These are phyloP conservation scores for Ogataea ramenticola DNA, from an alignment of 805 yeast genomes.

Conservation along the genomic window DNA sequence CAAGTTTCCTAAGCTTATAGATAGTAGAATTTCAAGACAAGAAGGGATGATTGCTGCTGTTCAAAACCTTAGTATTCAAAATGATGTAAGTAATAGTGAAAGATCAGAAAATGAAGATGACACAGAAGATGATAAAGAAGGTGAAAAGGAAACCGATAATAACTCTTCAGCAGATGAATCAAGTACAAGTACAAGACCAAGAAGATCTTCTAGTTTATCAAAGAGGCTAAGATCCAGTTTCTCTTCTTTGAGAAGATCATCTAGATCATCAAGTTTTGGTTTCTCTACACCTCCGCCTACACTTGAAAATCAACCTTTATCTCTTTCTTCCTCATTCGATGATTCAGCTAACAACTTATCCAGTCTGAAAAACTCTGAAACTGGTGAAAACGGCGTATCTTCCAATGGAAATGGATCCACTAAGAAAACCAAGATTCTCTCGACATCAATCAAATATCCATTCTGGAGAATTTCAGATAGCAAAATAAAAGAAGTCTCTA, in stretches of 20 bases:
- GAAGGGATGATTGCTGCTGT: slow-evolving; percentile 3
- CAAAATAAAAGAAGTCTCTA: slow-evolving; percentile 52
- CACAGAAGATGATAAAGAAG: background rate
- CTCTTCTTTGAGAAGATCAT: background rate
- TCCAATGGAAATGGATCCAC: too few relatives aligned
- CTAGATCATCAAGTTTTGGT: background rate
- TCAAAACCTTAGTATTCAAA: background rate
- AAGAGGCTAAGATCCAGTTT: background rate
- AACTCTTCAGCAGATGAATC: too few relatives aligned
- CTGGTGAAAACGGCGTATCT: too few relatives aligned
- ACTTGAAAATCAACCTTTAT: background rate
- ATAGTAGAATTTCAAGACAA: slow-evolving; percentile 1
- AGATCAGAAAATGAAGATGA: background rate
- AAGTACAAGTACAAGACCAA: slow-evolving; percentile 1
- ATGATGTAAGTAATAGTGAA: background rate
- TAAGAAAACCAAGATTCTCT: slow-evolving; percentile 37
- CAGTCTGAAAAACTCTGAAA: too few relatives aligned
- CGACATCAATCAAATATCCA: slow-evolving; percentile 50
- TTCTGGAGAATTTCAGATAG: slow-evolving; percentile 87
- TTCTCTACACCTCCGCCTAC: too few relatives aligned
- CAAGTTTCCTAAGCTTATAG: slow-evolving; percentile 10
- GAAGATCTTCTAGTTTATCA: slow-evolving; percentile 2
- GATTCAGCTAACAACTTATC: too few relatives aligned
- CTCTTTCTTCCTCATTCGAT: too few relatives aligned
- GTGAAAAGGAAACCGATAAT: background rate